A percentile compares a stretch with the other conserved stretches of the same genome.
Evolutionary conservation across 2,329 filamentous ascomycete genomes (phyloP).

Genomic region (Sporothrix dimorphospora): DNA sequence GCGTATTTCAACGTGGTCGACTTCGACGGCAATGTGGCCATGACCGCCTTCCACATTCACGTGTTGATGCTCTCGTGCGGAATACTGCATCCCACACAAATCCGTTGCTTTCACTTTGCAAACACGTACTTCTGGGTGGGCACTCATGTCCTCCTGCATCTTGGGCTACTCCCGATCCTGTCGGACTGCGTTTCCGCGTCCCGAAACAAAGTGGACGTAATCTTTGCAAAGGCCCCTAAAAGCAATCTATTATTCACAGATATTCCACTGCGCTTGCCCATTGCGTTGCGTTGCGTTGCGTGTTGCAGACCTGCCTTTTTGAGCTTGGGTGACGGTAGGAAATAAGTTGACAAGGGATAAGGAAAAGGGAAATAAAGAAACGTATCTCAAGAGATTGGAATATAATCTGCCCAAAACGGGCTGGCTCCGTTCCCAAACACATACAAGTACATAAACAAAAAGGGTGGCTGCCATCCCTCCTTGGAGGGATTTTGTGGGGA

Average conservation of each 20-base stretch:
- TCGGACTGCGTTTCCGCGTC: background rate
- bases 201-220: background rate
- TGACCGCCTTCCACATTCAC: background rate
- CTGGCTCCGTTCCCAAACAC: slow-evolving; percentile 7
- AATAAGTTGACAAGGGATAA: background rate
- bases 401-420: slow-evolving; percentile 18
- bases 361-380: background rate
- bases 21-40: background rate
- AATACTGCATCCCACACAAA: background rate
- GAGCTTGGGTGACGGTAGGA: slow-evolving; percentile 11
- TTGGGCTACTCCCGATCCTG: background rate
- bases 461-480: background rate
- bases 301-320: slow-evolving; percentile 29
- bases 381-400: background rate
- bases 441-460: background rate
- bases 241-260: slow-evolving; percentile 25
- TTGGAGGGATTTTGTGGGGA: background rate
- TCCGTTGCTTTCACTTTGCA: background rate
- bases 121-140: background rate
- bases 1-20: background rate
- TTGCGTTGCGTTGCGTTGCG: background rate
- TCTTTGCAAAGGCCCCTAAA: background rate
- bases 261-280: background rate
- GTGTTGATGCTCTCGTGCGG: background rate
- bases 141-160: background rate